Base-by-base conservation (phyloP, 2,329 filamentous ascomycete species). In the Dichotomopilus funicola region DNA sequence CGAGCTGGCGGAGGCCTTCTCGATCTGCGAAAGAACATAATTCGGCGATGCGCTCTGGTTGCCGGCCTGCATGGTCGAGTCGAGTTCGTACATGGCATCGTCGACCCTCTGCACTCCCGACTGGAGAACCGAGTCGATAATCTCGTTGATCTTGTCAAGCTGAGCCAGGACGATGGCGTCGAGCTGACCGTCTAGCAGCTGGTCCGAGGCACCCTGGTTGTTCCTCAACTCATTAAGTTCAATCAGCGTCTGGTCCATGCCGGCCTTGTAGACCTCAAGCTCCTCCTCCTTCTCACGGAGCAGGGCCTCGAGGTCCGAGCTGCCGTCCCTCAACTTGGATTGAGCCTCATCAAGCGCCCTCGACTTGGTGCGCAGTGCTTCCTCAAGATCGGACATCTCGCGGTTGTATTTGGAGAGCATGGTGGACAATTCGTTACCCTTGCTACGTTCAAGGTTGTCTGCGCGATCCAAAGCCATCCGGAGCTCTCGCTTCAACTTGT, bases 31-130 rank as follows among this genome's bases (percentile, higher is more conserved):
- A 50, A 99, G 78, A 10, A 99, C 91, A 68, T 95, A 97, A 1
- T 92, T 83, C 11, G 94, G 91, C 42, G 91, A 95, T 1, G 94
- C 94, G 66, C 95, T 99, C 74, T 97, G 94, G 75, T 99, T 99
- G 71, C 94, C 94, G 42, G 92, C 94, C 70, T 97, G 92, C 91
- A 97, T 97, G 19, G 88, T 88, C 19, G 94, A 97, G 72, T 99
- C 94, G 44, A 99, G 79, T 71, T 99, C 94, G 73, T 99, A 99
- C 38, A 99, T 78, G 44, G 94, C 91, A 72, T 99, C 94, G 66
- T 99, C 94, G 11, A 99, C 91, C 45, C 94, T 87, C 66, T 94
- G 86, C 27, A 97, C 90, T 63, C 91, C 94, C 49, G 89, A 87
- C 69, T 97, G 91, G 41, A 99, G 78, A 3, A 99, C 94, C 0